phyloP scores from a whole-genome alignment of 441 rosid genomes.

The Dalechampia spathulata region DNA sequence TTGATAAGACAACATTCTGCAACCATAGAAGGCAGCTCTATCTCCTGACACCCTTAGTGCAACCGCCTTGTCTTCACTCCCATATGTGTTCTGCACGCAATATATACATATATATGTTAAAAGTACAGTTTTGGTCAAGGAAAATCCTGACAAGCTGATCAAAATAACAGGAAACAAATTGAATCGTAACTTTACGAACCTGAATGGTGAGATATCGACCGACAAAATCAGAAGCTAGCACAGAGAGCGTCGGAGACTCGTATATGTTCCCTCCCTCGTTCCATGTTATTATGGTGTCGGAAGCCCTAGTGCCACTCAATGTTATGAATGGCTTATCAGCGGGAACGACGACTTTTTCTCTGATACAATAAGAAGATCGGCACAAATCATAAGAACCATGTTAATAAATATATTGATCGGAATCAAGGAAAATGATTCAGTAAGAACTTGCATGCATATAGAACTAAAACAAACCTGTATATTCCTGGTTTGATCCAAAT shows the following conservation, averaged over 20 bases:
- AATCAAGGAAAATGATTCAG: too few relatives aligned
- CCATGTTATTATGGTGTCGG: conserved; percentile 41
- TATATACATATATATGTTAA: neutral
- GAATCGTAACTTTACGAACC: too few relatives aligned
- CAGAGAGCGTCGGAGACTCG: conserved; percentile 48
- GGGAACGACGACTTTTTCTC: conserved; percentile 63
- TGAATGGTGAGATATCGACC: conserved; percentile 55
- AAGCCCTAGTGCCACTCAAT: conserved; percentile 48
- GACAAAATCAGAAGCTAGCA: conserved; percentile 59
- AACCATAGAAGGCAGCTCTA: conserved; percentile 56
- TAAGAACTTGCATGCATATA: too few relatives aligned
- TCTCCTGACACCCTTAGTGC: conserved; percentile 56
- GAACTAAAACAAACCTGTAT: conserved; percentile 33
- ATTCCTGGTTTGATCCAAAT: conserved; percentile 65
- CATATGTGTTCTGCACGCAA: conserved; percentile 39
- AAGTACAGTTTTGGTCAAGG: neutral
- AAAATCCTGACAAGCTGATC: too few relatives aligned
- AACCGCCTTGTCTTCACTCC: conserved; percentile 42
- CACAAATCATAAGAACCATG: too few relatives aligned
- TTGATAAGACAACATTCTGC: conserved; percentile 53
- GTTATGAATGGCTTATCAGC: conserved; percentile 64
- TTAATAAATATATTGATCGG: too few relatives aligned
- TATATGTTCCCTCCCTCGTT: conserved; percentile 36
- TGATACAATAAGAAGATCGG: conserved; percentile 13
- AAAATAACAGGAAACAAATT: too few relatives aligned